Evolutionary conservation across 2,329 filamentous ascomycete genomes (phyloP), one percentile per base, ranked within the genome.

Genomic region (Ascochyta rabiei): DNA sequence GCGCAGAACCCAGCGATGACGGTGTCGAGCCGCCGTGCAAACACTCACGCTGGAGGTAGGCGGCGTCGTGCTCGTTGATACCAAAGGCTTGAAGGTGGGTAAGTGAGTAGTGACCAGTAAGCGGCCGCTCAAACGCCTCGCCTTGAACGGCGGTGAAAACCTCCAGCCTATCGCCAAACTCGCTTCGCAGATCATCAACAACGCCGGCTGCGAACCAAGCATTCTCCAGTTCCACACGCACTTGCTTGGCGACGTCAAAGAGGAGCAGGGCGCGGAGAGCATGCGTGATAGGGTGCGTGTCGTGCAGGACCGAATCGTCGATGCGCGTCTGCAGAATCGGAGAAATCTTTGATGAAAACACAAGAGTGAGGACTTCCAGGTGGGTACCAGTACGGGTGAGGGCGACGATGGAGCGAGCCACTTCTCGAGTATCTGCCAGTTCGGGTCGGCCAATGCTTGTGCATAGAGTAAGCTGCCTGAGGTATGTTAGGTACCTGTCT

Each of bases 151-250:
- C 15, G 19, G 18, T 37, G n/a, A n/a, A 2, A 0, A 53, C 12
- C 13, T 44, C 19, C 24, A 48, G 44, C 15, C 15, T 16, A 4
- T 21, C 26, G 1, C 28, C 19, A 31, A 23, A 38, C 12, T 26
- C 13, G 26, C 23, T 18, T 5, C 6, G 16, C 3, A 53, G 24
- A 15, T 24, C 5, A 2, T n/a, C 3, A 3, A 9, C 12, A 4
- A 48, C 8, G 2, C 33, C 44, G 6, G 50, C 19, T 18, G 44
- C 44, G 18, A 53, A 53, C 50, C 50, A 48, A 15, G 48, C 39
- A 5, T 33, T 34, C 3, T 34, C 15, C 4, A 53, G 5, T 4
- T 43, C 26, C 0, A 53, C 38, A n/a, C 33, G 24, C 6, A 34
- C 6, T 35, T 6, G 26, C 7, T 33, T 10, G 2, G 24, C 24